Evolutionary conservation across 805 yeast species (phyloP).

Genomic region (Metschnikowia koreensis): DNA sequence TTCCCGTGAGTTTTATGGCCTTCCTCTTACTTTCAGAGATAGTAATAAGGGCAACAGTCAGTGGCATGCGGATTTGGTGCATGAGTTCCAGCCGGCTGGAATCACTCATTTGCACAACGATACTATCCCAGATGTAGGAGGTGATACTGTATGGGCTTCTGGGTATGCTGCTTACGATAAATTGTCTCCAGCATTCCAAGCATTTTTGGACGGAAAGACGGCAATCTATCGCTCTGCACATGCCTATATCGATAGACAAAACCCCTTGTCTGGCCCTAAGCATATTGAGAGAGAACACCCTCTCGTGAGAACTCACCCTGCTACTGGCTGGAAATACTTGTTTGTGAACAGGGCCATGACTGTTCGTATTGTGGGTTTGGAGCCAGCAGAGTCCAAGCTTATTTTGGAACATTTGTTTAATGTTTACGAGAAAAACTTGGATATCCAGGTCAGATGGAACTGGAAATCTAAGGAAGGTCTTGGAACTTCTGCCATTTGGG

Average conservation of each 20-base stretch:
- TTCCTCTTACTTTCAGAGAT: constrained; percentile 29
- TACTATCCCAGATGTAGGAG: constrained; percentile 50
- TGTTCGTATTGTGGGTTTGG: constrained; percentile 30
- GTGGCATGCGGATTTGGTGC: constrained; percentile 52
- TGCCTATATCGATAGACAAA: constrained; percentile 34
- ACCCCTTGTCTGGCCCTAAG: constrained; percentile 32
- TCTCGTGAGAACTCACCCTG: constrained; percentile 31
- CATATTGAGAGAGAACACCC: constrained; percentile 31
- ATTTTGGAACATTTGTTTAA: constrained; percentile 18
- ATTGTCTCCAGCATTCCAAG: constrained; percentile 49
- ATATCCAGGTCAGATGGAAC: constrained; percentile 40
- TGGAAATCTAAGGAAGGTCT: constrained; percentile 27
- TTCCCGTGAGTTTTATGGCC: constrained; percentile 21
- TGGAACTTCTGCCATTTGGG: constrained; percentile 59
- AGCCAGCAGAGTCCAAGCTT: constrained; percentile 24
- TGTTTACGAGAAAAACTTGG: constrained; percentile 38
- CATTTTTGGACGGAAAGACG: constrained; percentile 51
- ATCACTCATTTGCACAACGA: constrained; percentile 54
- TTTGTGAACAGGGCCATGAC: constrained; percentile 31
- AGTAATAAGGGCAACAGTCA: constrained; percentile 22
- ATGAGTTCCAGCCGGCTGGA: constrained; percentile 57
- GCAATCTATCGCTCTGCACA: constrained; percentile 46
- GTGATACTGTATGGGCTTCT: constrained; percentile 56
- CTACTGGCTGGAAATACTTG: constrained; percentile 34
- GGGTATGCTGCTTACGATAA: constrained; percentile 61